Conservation (phyloP, 495 filamentous ascomycete genomes). For the Daldinia childiae region DNA sequence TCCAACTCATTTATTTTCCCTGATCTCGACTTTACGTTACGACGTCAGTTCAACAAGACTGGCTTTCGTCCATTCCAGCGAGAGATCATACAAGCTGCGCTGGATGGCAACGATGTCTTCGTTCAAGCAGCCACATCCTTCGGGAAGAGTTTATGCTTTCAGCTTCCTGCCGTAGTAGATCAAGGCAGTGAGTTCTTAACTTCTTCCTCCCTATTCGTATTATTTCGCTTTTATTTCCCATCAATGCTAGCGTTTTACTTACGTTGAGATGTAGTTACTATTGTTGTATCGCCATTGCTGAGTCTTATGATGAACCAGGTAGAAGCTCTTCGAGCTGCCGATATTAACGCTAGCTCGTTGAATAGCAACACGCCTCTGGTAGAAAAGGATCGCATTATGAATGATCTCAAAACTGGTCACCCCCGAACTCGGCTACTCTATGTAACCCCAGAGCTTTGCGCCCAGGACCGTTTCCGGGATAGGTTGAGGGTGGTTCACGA, state of each 20-base stretch:
- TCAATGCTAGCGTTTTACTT: conserved; percentile 11
- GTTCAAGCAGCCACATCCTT: conserved; percentile 96
- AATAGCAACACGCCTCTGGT: conserved; percentile 77
- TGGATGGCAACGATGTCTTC: conserved; percentile 90
- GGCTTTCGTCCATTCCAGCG: conserved; percentile 78
- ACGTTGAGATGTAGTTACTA: conserved; percentile 68
- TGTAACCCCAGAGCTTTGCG: conserved; percentile 91
- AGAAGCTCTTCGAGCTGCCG: conserved; percentile 74
- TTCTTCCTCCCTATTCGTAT: not conserved
- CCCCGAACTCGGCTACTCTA: conserved; percentile 86
- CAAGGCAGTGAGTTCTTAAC: conserved; percentile 71
- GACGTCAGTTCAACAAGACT: conserved; percentile 80
- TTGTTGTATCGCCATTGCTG: conserved; percentile 89
- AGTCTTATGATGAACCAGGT: conserved; percentile 98
- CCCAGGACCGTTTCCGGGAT: conserved; percentile 78
- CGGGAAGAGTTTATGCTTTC: conserved; percentile 94
- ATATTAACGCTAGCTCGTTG: conserved; percentile 82
- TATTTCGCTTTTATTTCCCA: not conserved
- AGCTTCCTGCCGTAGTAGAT: conserved; percentile 87
- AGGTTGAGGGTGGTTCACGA: conserved; percentile 76
- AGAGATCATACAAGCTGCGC: conserved; percentile 82
- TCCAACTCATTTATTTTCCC: conserved; percentile 55
- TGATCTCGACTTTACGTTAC: conserved; percentile 87
- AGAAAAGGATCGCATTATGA: conserved; percentile 73
- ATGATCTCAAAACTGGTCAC: conserved; percentile 86